Evolutionary conservation across 2,329 filamentous ascomycete species (phyloP).

Genomic region (Erysiphe pulchra): DNA sequence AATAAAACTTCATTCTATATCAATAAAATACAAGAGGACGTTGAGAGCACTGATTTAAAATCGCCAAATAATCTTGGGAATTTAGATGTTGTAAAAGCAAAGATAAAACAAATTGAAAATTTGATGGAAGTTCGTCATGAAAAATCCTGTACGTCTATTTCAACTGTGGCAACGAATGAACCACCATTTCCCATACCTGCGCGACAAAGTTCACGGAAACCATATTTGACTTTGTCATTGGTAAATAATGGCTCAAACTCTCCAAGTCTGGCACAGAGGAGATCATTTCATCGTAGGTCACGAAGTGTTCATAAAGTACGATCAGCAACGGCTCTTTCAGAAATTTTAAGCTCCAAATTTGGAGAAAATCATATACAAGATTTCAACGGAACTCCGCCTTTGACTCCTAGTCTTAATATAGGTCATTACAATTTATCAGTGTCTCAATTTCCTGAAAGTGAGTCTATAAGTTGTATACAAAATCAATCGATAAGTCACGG

Average conservation of each 20-base stretch:
- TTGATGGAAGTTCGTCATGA: too few relatives aligned
- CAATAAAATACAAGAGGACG: too few relatives aligned
- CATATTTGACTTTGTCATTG: slow-evolving; percentile 36
- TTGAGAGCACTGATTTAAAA: too few relatives aligned
- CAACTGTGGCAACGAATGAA: slow-evolving; percentile 26
- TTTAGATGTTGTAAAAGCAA: too few relatives aligned
- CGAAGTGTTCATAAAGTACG: slow-evolving; percentile 59
- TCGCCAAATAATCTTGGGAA: too few relatives aligned
- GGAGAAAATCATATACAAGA: too few relatives aligned
- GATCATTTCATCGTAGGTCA: slow-evolving; percentile 22
- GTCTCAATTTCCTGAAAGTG: slow-evolving; percentile 49
- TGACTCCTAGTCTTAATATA: slow-evolving; percentile 33
- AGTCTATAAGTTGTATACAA: slow-evolving; percentile 21
- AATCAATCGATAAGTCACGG: too few relatives aligned
- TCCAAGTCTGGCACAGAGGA: slow-evolving; percentile 37
- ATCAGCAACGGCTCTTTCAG: slow-evolving; percentile 44
- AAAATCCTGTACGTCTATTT: slow-evolving; percentile 15
- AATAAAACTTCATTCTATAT: too few relatives aligned
- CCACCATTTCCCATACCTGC: slow-evolving; percentile 86
- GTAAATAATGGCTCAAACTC: slow-evolving; percentile 49
- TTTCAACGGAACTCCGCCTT: slow-evolving; percentile 5
- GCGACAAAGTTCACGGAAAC: slow-evolving; percentile 61
- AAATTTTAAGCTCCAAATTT: too few relatives aligned
- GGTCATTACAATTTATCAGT: slow-evolving; percentile 41
- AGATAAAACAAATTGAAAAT: too few relatives aligned